Base-by-base conservation (phyloP, 192 early-diverging fungal genomes). In the Backusella australiensis region DNA sequence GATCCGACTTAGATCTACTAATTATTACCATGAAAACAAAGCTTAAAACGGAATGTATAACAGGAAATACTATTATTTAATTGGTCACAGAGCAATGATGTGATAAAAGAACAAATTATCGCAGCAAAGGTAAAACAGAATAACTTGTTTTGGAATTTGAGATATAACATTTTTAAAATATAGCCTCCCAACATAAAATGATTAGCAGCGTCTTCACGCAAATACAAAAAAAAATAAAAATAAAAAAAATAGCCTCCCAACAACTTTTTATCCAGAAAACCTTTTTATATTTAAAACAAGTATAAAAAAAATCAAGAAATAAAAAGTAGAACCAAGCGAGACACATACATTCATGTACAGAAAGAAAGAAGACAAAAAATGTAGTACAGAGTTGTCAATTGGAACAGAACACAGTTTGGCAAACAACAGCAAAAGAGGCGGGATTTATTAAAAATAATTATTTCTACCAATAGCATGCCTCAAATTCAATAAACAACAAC, bases 41-140 rank as follows among this genome's bases (percentile, higher is more conserved):
- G 15, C 21, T 56, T 23, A 56, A 56, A 56, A 59, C 21, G 53
- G 53, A 59, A 26, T 23, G 23, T 23, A 26, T 23, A 59, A 59
- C 53, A 59, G 23, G 21, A 26, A 26, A 23, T 59, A 9, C 23
- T 59, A 11, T 4, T 11, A 59, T 12, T 59, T 59, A 21, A 59
- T 59, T 59, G 53, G 53, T 59, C 23, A 26, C 53, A 59, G 21
- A 56, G 7, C 11, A 21, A 59, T 59, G 53, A 59, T 59, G 53
- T 59, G 53, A 59, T 59, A 59, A 59, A 59, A 59, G 53, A 59
- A 49, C 46, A 59, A 59, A 59, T 59, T 23, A 59, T 23, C 53
- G 53, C 21, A 59, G 53, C 53, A 12, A 12, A 14, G 12, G 38
- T 39, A 49, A 49, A 49, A 49, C 46, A 49, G 6, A 59, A 59